Percentiles rank a stretch among this genome's conserved stretches.
Conservation (phyloP, 768 basidiomycete species). For the Trametes gibbosa region DNA sequence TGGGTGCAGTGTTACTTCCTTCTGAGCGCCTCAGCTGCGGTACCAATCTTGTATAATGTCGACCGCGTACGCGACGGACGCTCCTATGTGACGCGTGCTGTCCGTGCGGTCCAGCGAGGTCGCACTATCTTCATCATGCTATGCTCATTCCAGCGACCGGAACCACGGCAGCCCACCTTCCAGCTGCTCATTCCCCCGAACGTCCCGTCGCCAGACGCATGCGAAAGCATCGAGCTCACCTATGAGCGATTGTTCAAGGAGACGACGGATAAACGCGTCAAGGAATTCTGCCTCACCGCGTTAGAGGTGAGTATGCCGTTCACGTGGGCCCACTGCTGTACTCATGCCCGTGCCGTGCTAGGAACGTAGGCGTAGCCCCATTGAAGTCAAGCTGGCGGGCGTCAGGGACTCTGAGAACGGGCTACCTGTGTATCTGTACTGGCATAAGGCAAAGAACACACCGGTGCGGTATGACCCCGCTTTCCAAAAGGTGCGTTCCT, state of each 20-base stretch:
- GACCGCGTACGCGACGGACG: conserved; percentile 73
- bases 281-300: conserved; percentile 28
- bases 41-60: conserved; percentile 76
- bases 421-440: conserved; percentile 57
- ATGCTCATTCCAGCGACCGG: conserved; percentile 81
- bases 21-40: conserved; percentile 65
- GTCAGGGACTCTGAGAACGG: conserved; percentile 45
- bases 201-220: conserved; percentile 56
- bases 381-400: conserved; percentile 58
- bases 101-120: conserved; percentile 47
- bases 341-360: conserved; percentile 26
- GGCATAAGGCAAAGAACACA: conserved; percentile 75
- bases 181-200: conserved; percentile 66
- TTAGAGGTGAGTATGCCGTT: background rate
- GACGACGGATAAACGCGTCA: conserved; percentile 35
- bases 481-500: conserved; percentile 67
- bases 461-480: conserved; percentile 58
- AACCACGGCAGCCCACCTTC: conserved; percentile 68
- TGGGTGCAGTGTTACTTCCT: conserved; percentile 73
- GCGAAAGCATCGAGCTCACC: conserved; percentile 53
- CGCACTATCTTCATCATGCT: conserved; percentile 58
- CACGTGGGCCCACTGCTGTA: background rate
- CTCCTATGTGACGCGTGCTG: conserved; percentile 63
- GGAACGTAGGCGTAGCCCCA: conserved; percentile 69
- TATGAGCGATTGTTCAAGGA: conserved; percentile 34